These are phyloP conservation scores for Psidium guajava DNA, from an alignment of 345 rosid species.

Conservation along the genomic window DNA sequence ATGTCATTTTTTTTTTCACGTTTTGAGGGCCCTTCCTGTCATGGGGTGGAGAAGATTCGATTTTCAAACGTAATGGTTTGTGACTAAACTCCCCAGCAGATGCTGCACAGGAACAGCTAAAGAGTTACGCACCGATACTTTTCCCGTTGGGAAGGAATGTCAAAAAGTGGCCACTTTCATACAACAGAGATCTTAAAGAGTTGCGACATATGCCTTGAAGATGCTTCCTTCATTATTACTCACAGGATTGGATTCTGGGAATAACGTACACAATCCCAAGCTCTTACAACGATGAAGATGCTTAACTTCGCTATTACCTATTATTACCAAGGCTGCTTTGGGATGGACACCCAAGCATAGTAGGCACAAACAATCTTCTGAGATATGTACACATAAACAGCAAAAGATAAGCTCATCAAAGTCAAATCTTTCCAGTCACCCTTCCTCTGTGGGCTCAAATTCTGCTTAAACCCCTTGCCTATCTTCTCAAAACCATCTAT, in stretches of 20 bases:
- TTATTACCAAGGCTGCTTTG: constrained; percentile 40
- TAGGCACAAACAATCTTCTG: constrained; percentile 74
- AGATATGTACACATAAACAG: constrained; percentile 74
- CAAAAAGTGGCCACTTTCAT: background rate
- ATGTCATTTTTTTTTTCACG: background rate
- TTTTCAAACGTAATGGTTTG: background rate
- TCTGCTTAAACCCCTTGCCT: constrained; percentile 27
- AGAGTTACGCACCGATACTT: background rate
- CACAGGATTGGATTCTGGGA: background rate
- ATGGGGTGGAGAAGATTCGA: background rate
- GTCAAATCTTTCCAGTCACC: constrained; percentile 77
- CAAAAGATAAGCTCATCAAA: constrained; percentile 77
- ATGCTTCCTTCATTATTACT: background rate
- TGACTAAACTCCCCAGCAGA: background rate
- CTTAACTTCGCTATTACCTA: background rate
- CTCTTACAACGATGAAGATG: background rate
- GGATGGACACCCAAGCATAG: constrained; percentile 55
- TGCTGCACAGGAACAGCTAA: background rate
- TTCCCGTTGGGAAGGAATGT: background rate
- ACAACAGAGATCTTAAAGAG: background rate
- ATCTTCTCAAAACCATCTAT: constrained; percentile 9
- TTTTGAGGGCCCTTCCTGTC: background rate
- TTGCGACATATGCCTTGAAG: background rate
- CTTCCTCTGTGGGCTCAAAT: constrained; percentile 42
- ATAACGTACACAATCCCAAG: background rate